Evolutionary conservation across 2,329 filamentous ascomycete genomes (phyloP).

Genomic region (Trichoderma harzianum): DNA sequence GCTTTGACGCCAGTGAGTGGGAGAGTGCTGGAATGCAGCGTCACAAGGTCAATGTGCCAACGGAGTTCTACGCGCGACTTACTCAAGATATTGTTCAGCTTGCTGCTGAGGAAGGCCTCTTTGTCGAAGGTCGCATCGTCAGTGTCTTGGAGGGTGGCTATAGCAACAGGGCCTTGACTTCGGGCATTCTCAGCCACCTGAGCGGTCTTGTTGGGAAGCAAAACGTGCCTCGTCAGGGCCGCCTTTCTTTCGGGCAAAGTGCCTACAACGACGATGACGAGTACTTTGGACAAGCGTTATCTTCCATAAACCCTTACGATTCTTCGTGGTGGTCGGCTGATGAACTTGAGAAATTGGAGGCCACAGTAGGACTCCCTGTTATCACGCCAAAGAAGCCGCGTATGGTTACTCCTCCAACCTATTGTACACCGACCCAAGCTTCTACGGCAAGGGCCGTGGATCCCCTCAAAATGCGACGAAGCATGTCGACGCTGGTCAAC

Average conservation of each 20-base stretch:
- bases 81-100: constrained; percentile 80
- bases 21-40: constrained; percentile 91
- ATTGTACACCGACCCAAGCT: constrained; percentile 82
- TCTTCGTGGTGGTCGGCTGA: constrained; percentile 66
- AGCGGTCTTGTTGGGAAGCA: constrained; percentile 70
- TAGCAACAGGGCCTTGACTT: constrained; percentile 84
- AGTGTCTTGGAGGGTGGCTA: constrained; percentile 96
- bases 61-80: constrained; percentile 90
- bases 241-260: constrained; percentile 26
- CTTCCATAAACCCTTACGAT: constrained; percentile 53
- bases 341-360: constrained; percentile 68
- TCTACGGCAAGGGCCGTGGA: constrained; percentile 77
- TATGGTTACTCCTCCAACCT: constrained; percentile 62
- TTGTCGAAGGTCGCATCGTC: constrained; percentile 79
- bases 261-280: constrained; percentile 33
- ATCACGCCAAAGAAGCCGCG: constrained; percentile 53
- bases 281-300: constrained; percentile 18
- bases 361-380: constrained; percentile 48
- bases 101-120: constrained; percentile 73
- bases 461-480: constrained; percentile 62
- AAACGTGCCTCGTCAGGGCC: constrained; percentile 15
- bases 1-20: constrained; percentile 96
- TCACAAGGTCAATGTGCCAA: constrained; percentile 93
- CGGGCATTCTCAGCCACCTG: constrained; percentile 85
- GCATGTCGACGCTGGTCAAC: constrained; percentile 50